Conservation (phyloP, 2,329 filamentous ascomycete species). For the Sordariomycetes sp. region DNA sequence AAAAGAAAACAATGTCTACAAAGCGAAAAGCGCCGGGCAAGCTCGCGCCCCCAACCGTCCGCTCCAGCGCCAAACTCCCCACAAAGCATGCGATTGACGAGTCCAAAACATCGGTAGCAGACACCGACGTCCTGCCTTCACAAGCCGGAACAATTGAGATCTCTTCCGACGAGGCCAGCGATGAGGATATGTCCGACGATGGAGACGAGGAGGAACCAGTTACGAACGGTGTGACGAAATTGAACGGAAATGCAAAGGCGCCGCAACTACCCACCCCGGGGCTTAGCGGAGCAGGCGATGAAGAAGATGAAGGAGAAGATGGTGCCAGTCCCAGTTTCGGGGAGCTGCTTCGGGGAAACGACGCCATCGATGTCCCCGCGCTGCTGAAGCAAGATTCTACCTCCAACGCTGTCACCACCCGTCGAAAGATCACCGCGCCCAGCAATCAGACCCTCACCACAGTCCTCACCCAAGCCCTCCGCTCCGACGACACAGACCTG, state of each 20-base stretch:
- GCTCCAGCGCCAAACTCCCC: conserved; percentile 41
- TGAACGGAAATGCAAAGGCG: conserved; percentile 8
- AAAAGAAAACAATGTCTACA: conserved; percentile 45
- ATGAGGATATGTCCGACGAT: conserved; percentile 34
- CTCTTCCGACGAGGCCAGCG: conserved; percentile 43
- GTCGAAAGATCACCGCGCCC: conserved; percentile 47
- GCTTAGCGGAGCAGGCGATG: conserved; percentile 10
- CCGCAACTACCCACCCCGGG: conserved; percentile 8
- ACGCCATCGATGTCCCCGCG: conserved; percentile 67
- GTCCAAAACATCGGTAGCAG: conserved; percentile 43
- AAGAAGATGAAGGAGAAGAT: conserved; percentile 35
- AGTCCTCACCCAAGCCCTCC: conserved; percentile 86
- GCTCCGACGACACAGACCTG: conserved; percentile 81
- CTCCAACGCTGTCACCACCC: conserved; percentile 22
- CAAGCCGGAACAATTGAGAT: conserved; percentile 42
- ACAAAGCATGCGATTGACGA: conserved; percentile 47
- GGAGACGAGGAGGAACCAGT: conserved; percentile 21
- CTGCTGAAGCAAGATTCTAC: conserved; percentile 36
- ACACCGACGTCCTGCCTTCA: conserved; percentile 25
- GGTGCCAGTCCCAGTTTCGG: conserved; percentile 65
- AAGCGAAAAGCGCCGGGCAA: conserved; percentile 51
- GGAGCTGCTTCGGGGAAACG: conserved; percentile 67
- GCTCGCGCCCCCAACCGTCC: conserved; percentile 46
- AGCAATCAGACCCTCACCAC: conserved; percentile 77
- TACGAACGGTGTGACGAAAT: conserved; percentile 8